phyloP scores from a whole-genome alignment of 306 rosid genomes.

The Quercus berberidifolia region DNA sequence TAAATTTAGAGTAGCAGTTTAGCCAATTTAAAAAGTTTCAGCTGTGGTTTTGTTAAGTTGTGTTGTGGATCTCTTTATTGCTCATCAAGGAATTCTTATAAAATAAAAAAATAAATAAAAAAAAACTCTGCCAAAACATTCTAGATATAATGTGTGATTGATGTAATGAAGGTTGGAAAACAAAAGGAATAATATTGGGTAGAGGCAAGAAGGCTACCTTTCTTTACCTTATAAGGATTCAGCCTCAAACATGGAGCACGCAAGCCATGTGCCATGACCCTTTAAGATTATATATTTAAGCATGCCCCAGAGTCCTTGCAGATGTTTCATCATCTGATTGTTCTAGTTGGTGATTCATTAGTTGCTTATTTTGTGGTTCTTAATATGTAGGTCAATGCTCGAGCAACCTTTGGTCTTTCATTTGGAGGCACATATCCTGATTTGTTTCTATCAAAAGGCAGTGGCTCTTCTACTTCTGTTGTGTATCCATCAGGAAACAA shows the following conservation, averaged over 20 bases:
- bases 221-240: neutral
- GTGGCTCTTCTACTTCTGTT: slow-evolving; percentile 31
- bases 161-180: neutral
- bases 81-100: neutral
- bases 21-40: neutral
- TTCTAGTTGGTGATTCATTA: neutral
- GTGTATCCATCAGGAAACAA: slow-evolving; percentile 26
- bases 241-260: neutral
- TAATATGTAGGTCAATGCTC: slow-evolving; percentile 73
- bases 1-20: neutral
- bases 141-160: slow-evolving; percentile 2
- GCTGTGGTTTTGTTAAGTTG: slow-evolving; percentile 2
- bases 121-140: slow-evolving; percentile 8
- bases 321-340: slow-evolving; percentile 1
- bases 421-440: slow-evolving; percentile 74
- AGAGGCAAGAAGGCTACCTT: neutral
- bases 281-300: neutral
- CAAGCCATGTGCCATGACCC: neutral
- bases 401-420: slow-evolving; percentile 81
- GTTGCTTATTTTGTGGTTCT: slow-evolving; percentile 22
- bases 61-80: neutral
- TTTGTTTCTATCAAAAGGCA: slow-evolving; percentile 44
- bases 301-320: neutral
- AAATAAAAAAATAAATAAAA: neutral
- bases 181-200: neutral